These are phyloP conservation scores for Aspergillus arachidicola DNA, from an alignment of 2,329 filamentous ascomycete species.

Conservation along the genomic window DNA sequence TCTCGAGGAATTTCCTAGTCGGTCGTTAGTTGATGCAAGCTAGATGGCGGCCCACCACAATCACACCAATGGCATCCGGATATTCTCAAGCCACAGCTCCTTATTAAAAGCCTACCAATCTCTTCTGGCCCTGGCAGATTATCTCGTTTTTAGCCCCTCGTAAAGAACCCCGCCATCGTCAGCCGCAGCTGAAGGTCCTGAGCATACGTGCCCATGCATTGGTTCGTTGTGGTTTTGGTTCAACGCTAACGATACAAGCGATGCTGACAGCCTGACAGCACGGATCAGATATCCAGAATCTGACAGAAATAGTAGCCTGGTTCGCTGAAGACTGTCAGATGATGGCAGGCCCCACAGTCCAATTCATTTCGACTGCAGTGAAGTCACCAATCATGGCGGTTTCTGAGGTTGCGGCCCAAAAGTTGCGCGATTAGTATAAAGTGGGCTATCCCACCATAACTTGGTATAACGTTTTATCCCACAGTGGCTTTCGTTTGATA, in stretches of 20 bases:
- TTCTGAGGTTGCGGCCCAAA: neutral
- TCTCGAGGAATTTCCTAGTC: neutral
- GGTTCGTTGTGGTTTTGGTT: neutral
- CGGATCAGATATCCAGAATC: neutral
- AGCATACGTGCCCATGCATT: neutral
- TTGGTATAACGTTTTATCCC: neutral
- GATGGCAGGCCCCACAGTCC: neutral
- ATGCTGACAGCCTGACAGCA: neutral
- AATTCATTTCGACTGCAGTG: fast-evolving
- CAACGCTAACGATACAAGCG: neutral
- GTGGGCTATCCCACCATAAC: neutral
- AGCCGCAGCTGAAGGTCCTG: neutral
- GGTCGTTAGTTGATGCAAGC: too few relatives aligned
- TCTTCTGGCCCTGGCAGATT: neutral
- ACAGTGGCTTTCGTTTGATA: neutral
- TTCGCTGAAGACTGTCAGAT: neutral
- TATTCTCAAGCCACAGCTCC: neutral
- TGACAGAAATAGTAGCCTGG: neutral
- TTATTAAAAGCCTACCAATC: neutral
- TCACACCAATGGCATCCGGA: neutral
- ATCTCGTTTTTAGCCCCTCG: neutral
- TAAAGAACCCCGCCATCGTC: neutral
- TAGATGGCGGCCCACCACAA: neutral
- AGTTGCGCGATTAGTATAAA: neutral
- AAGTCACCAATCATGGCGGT: neutral